These are phyloP conservation scores for Candida tammaniensis DNA, from an alignment of 805 yeast genomes.

Conservation along the genomic window DNA sequence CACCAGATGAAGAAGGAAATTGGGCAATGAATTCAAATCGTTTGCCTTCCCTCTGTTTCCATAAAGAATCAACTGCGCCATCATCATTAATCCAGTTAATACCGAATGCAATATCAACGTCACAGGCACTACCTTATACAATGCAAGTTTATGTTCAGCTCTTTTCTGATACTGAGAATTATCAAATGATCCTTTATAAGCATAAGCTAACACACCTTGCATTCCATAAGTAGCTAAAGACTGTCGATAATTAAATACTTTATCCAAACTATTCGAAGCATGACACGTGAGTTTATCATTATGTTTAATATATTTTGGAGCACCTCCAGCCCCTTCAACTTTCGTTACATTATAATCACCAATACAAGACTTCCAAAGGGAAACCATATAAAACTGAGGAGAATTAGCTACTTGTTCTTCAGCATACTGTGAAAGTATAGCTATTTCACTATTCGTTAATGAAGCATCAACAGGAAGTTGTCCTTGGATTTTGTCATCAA, in stretches of 20 bases:
- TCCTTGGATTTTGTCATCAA: conserved; percentile 4
- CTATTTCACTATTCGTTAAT: conserved; percentile 49
- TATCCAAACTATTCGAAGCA: conserved; percentile 9
- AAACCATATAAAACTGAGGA: conserved; percentile 46
- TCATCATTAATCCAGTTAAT: conserved; percentile 26
- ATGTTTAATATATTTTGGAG: conserved; percentile 10
- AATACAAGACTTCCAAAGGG: conserved; percentile 45
- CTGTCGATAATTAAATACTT: conserved; percentile 44
- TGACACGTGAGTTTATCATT: conserved; percentile 25
- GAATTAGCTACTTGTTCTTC: conserved; percentile 43
- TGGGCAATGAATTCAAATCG: conserved; percentile 31
- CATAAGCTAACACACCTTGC: conserved; percentile 46
- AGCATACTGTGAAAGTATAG: conserved; percentile 44
- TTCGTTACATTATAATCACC: conserved; percentile 33
- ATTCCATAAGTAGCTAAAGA: conserved; percentile 41
- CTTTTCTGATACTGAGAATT: conserved; percentile 11
- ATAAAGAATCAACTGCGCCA: conserved; percentile 34
- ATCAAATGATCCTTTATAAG: conserved; percentile 27
- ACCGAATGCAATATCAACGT: conserved; percentile 25
- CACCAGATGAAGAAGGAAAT: conserved; percentile 30
- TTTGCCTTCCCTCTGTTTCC: conserved; percentile 28
- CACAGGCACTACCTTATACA: conserved; percentile 23
- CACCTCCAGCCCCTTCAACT: conserved; percentile 12
- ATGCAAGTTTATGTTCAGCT: conserved; percentile 15
- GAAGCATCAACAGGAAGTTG: conserved; percentile 26